A percentile compares a stretch with the other conserved stretches of the same genome.
These are phyloP conservation scores for Deinandra increscens DNA, from an alignment of 129 eudicot genomes.

Conservation along the genomic window DNA sequence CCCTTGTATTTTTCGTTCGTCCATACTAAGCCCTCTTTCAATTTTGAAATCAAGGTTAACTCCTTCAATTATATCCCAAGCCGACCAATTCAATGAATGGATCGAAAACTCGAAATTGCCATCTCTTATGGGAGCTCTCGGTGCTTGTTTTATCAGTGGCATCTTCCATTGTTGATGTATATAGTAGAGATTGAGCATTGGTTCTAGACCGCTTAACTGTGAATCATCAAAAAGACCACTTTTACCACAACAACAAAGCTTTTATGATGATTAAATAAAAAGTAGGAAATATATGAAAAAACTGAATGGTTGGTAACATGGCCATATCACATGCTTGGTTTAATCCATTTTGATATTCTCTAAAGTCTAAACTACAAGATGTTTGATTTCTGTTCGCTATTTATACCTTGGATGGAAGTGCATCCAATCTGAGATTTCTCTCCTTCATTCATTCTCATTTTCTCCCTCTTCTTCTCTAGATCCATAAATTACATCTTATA, in stretches of 20 bases:
- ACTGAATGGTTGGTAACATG: conserved; percentile 7
- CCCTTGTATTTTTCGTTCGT: too few species aligned
- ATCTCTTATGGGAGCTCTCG: background rate
- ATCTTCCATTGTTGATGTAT: background rate
- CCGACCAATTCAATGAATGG: background rate
- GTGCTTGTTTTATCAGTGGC: background rate
- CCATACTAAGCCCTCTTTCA: too few species aligned
- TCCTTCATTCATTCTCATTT: background rate
- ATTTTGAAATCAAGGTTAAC: too few species aligned
- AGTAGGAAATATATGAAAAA: background rate
- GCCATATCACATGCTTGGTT: background rate
- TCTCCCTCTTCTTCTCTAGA: conserved; percentile 10
- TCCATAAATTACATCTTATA: conserved; percentile 11
- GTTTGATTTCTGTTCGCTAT: conserved; percentile 6
- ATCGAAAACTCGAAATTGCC: background rate
- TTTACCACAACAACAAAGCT: background rate
- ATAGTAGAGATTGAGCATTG: background rate
- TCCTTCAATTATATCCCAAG: background rate
- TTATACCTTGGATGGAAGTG: background rate
- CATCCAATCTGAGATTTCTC: background rate
- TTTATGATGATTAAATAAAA: background rate
- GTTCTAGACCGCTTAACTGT: background rate
- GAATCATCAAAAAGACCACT: background rate
- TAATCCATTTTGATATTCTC: background rate
- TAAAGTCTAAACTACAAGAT: background rate